These are phyloP conservation scores for Blastobotrys serpentis DNA, from an alignment of 1,139 yeast species.

Conservation along the genomic window DNA sequence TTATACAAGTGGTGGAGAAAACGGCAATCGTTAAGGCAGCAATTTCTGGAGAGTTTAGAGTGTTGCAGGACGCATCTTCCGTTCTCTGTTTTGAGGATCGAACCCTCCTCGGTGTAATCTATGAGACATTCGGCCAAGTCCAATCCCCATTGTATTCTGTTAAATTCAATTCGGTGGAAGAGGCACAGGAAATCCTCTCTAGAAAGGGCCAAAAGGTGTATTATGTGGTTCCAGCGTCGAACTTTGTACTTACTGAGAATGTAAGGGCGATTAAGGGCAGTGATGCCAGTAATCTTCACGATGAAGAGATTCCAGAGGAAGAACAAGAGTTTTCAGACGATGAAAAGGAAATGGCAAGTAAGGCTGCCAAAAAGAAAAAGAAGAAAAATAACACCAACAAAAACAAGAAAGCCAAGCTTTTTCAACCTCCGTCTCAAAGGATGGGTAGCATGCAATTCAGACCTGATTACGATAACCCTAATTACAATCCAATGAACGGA, in stretches of 20 bases:
- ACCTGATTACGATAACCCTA: constrained; percentile 21
- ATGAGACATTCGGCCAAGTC: constrained; percentile 88
- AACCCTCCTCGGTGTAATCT: constrained; percentile 73
- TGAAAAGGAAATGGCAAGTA: constrained; percentile 67
- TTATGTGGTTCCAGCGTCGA: constrained; percentile 79
- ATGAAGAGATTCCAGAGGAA: constrained; percentile 88
- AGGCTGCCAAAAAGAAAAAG: constrained; percentile 54
- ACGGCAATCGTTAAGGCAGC: constrained; percentile 71
- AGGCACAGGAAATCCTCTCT: constrained; percentile 45
- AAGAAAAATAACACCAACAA: constrained; percentile 22
- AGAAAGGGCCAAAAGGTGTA: constrained; percentile 59
- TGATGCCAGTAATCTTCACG: constrained; percentile 93
- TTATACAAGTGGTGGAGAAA: constrained; percentile 67
- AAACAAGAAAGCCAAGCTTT: constrained; percentile 10
- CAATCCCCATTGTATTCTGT: constrained; percentile 83
- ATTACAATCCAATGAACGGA: constrained; percentile 14
- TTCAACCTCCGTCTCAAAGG: constrained; percentile 9
- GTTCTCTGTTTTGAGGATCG: constrained; percentile 75
- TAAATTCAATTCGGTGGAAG: constrained; percentile 58
- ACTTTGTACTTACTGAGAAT: constrained; percentile 72
- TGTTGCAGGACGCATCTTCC: constrained; percentile 71
- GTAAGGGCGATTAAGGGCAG: constrained; percentile 75
- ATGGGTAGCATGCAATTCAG: constrained; percentile 13
- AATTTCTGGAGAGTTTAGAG: constrained; percentile 82
- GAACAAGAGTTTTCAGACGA: constrained; percentile 97